A percentile compares a stretch with the other conserved stretches of the same genome.
Conservation (phyloP, 768 basidiomycete species). For the Phylloporus rhodoxanthus region DNA sequence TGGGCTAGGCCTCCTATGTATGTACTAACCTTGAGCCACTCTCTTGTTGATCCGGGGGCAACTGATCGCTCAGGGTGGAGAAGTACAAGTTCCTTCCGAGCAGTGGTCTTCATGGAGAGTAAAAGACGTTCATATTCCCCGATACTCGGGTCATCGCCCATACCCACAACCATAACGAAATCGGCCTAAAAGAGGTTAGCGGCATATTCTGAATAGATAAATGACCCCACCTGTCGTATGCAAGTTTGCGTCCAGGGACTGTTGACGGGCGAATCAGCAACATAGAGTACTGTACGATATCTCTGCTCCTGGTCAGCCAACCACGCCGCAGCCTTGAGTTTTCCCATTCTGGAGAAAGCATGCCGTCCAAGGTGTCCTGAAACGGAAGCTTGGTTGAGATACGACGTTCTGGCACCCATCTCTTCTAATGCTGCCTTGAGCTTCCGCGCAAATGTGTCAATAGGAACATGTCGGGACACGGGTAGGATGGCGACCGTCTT, state of each 20-base stretch:
- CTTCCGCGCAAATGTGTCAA: conserved; percentile 85
- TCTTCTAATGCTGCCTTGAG: conserved; percentile 83
- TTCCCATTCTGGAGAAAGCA: conserved; percentile 94
- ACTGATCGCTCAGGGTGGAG: conserved; percentile 90
- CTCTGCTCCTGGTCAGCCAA: conserved; percentile 93
- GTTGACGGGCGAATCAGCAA: conserved; percentile 90
- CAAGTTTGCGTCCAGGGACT: conserved; percentile 99
- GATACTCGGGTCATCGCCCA: conserved; percentile 84
- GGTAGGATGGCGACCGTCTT: conserved; percentile 95
- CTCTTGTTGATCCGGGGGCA: conserved; percentile 83
- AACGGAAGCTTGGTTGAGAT: conserved; percentile 89
- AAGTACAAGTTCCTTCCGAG: conserved; percentile 93
- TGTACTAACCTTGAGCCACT: conserved; percentile 80
- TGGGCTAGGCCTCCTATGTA: conserved; percentile 2
- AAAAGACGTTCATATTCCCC: conserved; percentile 95
- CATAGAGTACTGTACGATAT: conserved; percentile 89
- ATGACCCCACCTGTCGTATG: conserved; percentile 70
- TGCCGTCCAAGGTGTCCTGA: conserved; percentile 89
- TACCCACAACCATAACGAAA: conserved; percentile 88
- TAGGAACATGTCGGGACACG: conserved; percentile 78
- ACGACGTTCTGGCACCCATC: conserved; percentile 89
- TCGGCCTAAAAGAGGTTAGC: conserved; percentile 55
- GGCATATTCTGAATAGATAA: conserved; percentile 1
- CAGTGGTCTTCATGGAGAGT: conserved; percentile 94
- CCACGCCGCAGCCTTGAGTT: conserved; percentile 90